Conservation (phyloP, 129 eudicot species). For the Artemisia tridentata region DNA sequence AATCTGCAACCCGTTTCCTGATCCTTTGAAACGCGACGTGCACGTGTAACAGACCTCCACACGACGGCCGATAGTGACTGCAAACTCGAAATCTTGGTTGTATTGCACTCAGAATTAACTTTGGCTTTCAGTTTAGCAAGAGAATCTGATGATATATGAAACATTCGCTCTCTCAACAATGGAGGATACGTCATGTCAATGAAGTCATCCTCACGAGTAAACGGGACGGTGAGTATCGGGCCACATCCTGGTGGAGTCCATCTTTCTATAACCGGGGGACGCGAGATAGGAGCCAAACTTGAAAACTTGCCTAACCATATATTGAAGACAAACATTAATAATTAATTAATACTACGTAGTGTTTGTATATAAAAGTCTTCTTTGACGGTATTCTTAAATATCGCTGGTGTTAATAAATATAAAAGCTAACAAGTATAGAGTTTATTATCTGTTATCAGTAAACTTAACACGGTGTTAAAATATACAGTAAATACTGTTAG, state of each 20-base stretch:
- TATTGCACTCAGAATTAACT: slow-evolving; percentile 23
- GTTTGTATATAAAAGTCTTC: too few relatives aligned
- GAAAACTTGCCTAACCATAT: not conserved
- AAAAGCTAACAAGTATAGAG: too few relatives aligned
- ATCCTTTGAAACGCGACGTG: slow-evolving; percentile 24
- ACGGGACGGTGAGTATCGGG: slow-evolving; percentile 46
- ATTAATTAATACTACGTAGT: too few relatives aligned
- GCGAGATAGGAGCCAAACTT: slow-evolving; percentile 19
- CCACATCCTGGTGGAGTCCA: slow-evolving; percentile 55
- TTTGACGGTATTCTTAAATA: too few relatives aligned
- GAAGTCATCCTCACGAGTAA: slow-evolving; percentile 42
- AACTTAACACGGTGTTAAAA: too few relatives aligned
- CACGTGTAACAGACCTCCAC: slow-evolving; percentile 54
- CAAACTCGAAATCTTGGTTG: slow-evolving; percentile 41
- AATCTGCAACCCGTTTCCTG: slow-evolving; percentile 32
- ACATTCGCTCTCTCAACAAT: slow-evolving; percentile 46
- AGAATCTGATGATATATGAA: slow-evolving; percentile 44
- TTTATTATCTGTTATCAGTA: too few relatives aligned
- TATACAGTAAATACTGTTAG: too few relatives aligned
- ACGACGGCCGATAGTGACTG: slow-evolving; percentile 45
- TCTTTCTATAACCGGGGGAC: slow-evolving; percentile 40
- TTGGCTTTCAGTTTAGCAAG: slow-evolving; percentile 41
- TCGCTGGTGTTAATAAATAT: too few relatives aligned
- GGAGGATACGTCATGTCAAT: slow-evolving; percentile 38
- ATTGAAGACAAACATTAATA: not conserved